Evolutionary conservation across 2,329 filamentous ascomycete genomes (phyloP), one percentile per base, ranked within the genome.

Genomic region (Monosporascus sp.): DNA sequence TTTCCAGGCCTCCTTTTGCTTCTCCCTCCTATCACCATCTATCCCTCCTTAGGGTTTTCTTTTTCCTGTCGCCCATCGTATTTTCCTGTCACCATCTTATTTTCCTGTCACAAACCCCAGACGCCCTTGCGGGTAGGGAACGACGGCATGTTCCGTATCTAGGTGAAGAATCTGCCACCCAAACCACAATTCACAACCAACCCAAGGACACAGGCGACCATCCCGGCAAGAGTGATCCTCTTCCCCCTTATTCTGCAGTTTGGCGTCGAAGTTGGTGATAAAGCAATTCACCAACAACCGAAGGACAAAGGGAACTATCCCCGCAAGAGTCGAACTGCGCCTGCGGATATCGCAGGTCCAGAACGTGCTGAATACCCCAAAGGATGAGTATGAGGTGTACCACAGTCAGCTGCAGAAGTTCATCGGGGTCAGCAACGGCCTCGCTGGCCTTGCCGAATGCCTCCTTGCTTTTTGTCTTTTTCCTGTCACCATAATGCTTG

Each of bases 241-340:
- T 20, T n/a, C 14, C 62, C 60, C 20, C 5, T 18, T 9, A 7
- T 27, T 1, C n/a, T 66, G 38, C 54, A 65, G 49, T 66, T 66
- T 15, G 64, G 64, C 5, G 45, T 65, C 3, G 52, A 65, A 22
- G 47, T 52, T 6, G 46, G 51, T 9, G 75, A 80, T 5, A 71
- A 69, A 3, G 15, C 61, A 62, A 31, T 80, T 80, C 50, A 52
- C 58, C 20, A 66, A 63, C 53, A 31, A 48, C 2, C 67, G 2
- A 5, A 36, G 55, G 17, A 60, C 8, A 27, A 2, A 27, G 8
- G 27, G 2, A 8, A 27, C 27, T 3, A 66, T 34, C 62, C 63
- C 37, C 59, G 64, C 36, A 55, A 54, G 17, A 42, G 50, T 14
- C n/a, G 61, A 34, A 31, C 27, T 31, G 4, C 27, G 9, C 1